These are phyloP conservation scores for Naumovozyma baii DNA, from an alignment of 805 yeast species.

Conservation along the genomic window DNA sequence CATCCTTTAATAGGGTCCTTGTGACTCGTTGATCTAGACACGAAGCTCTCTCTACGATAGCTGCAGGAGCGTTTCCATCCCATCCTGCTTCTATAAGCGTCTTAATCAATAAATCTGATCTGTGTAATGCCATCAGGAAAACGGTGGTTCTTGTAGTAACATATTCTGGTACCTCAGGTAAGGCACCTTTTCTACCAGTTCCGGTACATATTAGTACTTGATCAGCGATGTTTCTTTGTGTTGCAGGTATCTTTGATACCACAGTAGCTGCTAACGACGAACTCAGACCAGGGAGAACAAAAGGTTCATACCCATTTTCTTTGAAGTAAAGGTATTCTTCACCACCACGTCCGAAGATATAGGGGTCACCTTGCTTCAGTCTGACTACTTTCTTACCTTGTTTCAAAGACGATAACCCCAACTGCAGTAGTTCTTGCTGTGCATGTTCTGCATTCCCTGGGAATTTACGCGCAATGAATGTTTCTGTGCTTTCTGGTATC, in stretches of 20 bases:
- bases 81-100: constrained; percentile 51
- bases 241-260: constrained; percentile 74
- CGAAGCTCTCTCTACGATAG: constrained; percentile 82
- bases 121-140: constrained; percentile 82
- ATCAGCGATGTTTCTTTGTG: constrained; percentile 86
- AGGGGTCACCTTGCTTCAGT: constrained; percentile 94
- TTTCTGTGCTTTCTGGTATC: constrained; percentile 65
- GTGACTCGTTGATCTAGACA: constrained; percentile 88
- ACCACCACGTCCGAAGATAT: constrained; percentile 92
- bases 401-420: constrained; percentile 56
- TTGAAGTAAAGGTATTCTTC: constrained; percentile 73
- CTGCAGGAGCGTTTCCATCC: constrained; percentile 67
- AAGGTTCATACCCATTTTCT: constrained; percentile 57
- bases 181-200: constrained; percentile 77
- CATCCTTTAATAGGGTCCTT: constrained; percentile 56
- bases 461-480: constrained; percentile 84
- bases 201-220: constrained; percentile 92
- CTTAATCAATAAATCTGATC: constrained; percentile 42
- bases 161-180: constrained; percentile 71
- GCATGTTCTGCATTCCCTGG: constrained; percentile 96
- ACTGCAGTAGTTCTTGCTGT: constrained; percentile 68
- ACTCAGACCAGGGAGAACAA: constrained; percentile 78
- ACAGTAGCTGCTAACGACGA: constrained; percentile 87
- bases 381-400: constrained; percentile 75
- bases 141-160: constrained; percentile 69